A percentile compares a stretch with the other conserved stretches of the same genome.
These are phyloP conservation scores for Pseudoscleropodium purum DNA, from an alignment of 225 moss, liverwort and hornwort genomes.

Conservation along the genomic window DNA sequence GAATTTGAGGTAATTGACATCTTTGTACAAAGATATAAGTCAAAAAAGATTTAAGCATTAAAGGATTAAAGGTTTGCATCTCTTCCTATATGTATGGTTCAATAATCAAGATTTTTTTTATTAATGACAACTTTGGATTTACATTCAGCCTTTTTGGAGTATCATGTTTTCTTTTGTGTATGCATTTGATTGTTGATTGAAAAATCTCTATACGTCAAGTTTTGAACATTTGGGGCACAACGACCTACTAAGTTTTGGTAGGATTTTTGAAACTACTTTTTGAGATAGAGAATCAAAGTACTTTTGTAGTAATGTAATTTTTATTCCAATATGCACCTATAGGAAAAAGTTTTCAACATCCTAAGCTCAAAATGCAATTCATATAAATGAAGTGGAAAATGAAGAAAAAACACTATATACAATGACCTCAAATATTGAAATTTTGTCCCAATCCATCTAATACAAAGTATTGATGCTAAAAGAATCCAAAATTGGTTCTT, in stretches of 20 bases:
- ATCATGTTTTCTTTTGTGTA: not conserved
- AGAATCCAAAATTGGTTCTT: not conserved
- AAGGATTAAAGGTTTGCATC: not conserved
- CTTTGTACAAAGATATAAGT: not conserved
- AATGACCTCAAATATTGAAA: not conserved
- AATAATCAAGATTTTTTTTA: not conserved
- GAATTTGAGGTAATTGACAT: not conserved
- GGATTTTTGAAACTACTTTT: not conserved
- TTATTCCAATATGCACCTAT: not conserved
- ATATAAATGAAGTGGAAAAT: not conserved
- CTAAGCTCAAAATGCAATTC: not conserved
- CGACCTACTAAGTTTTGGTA: not conserved
- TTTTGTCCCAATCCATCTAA: fast-evolving
- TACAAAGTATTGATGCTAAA: not conserved
- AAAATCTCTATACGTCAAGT: not conserved
- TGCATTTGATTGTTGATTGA: not conserved
- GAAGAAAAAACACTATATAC: not conserved
- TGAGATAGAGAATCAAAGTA: not conserved
- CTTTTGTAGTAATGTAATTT: not conserved
- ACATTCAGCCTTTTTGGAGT: not conserved
- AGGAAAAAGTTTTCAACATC: not conserved
- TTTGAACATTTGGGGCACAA: not conserved
- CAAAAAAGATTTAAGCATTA: too few species aligned
- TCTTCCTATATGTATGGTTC: fast-evolving
- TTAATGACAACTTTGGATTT: not conserved